phyloP scores from a whole-genome alignment of 768 basidiomycete genomes.

The Lentinula lateritia region DNA sequence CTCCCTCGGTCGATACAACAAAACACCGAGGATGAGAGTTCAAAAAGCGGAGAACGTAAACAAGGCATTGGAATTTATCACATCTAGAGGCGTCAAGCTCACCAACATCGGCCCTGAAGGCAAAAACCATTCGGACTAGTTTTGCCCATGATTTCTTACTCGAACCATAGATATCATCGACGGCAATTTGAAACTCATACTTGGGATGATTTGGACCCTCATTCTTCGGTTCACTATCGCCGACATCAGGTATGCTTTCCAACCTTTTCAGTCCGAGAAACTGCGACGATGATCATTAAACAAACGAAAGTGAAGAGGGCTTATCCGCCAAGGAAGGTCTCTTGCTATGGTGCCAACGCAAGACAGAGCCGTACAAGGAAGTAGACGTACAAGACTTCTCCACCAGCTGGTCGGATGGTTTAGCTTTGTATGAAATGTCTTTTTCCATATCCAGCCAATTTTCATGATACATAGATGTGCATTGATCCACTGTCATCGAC shows the following conservation, averaged over 20 bases:
- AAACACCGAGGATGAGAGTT: slow-evolving; percentile 81
- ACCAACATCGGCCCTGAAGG: slow-evolving; percentile 99
- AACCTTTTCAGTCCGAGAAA: neutral
- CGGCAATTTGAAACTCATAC: slow-evolving; percentile 95
- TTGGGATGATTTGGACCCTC: slow-evolving; percentile 99
- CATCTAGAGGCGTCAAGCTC: slow-evolving; percentile 87
- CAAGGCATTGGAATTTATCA: slow-evolving; percentile 94
- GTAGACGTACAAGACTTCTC: slow-evolving; percentile 95
- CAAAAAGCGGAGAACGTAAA: slow-evolving; percentile 99
- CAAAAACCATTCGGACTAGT: slow-evolving; percentile 17
- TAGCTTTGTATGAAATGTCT: slow-evolving; percentile 72
- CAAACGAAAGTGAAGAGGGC: slow-evolving; percentile 78
- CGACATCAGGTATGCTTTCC: slow-evolving; percentile 77
- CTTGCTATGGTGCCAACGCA: slow-evolving; percentile 96
- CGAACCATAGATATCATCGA: slow-evolving; percentile 85
- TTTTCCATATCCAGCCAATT: neutral
- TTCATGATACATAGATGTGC: slow-evolving; percentile 67
- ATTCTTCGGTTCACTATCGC: slow-evolving; percentile 97
- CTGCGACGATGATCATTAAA: neutral
- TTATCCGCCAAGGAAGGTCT: slow-evolving; percentile 98
- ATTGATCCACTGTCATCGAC: slow-evolving; percentile 94
- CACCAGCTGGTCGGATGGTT: slow-evolving; percentile 87
- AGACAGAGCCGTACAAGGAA: slow-evolving; percentile 86
- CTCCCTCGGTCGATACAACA: slow-evolving; percentile 94
- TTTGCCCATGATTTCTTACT: slow-evolving; percentile 6